Evolutionary conservation across 352 stramenopile genomes (phyloP).

Genomic region (Elongisporangium undulatum): DNA sequence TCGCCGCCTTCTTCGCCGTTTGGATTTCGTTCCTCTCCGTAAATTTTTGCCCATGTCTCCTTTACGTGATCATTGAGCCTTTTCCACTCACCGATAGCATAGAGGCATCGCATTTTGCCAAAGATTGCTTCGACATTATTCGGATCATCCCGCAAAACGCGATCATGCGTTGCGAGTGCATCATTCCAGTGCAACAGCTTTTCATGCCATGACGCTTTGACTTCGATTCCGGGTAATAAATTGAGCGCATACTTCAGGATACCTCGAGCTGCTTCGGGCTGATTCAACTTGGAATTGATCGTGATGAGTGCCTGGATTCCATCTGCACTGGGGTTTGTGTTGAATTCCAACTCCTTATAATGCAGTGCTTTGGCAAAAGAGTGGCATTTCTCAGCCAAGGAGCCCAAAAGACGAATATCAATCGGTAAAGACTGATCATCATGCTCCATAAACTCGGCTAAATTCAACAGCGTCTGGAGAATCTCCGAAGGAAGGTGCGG

Average conservation of each 20-base stretch:
- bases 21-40: constrained; percentile 47
- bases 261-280: constrained; percentile 97
- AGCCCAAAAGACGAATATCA: constrained; percentile 95
- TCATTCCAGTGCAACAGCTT: constrained; percentile 98
- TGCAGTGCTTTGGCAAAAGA: constrained; percentile 98
- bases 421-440: constrained; percentile 97
- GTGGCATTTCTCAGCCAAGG: constrained; percentile 97
- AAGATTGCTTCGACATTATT: constrained; percentile 96
- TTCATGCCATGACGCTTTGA: constrained; percentile 97
- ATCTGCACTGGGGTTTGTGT: constrained; percentile 83
- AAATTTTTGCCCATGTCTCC: constrained; percentile 84
- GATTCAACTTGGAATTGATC: constrained; percentile 98
- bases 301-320: constrained; percentile 98
- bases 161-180: constrained; percentile 93
- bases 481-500: constrained; percentile 96
- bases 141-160: constrained; percentile 53
- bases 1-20: constrained; percentile 33
- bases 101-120: constrained; percentile 98
- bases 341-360: constrained; percentile 99
- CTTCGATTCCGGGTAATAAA: constrained; percentile 70
- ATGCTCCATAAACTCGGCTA: constrained; percentile 99
- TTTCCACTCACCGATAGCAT: constrained; percentile 96
- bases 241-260: constrained; percentile 94
- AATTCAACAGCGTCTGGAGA: constrained; percentile 96
- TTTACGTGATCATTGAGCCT: constrained; percentile 93